A percentile compares a stretch with the other conserved stretches of the same genome.
phyloP scores from a whole-genome alignment of 169 alveolate species.

The Ichthyophthirius multifiliis region DNA sequence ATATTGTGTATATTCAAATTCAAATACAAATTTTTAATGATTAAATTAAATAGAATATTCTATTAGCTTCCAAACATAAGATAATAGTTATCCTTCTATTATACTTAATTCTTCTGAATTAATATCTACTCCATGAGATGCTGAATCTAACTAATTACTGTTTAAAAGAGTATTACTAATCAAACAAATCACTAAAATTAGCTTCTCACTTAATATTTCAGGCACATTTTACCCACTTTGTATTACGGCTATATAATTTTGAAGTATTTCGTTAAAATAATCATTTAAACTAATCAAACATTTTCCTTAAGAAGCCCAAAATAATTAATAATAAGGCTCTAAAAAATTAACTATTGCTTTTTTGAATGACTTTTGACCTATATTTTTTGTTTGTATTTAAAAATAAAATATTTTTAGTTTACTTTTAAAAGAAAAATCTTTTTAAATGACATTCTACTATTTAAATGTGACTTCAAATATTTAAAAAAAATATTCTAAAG shows the following conservation, averaged over 20 bases:
- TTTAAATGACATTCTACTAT: not conserved
- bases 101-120: not conserved
- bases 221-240: not conserved
- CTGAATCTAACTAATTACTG: not conserved
- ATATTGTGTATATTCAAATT: not conserved
- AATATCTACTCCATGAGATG: not conserved
- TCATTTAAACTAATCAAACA: not conserved
- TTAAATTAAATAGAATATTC: slow-evolving; percentile 1
- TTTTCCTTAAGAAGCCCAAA: slow-evolving; percentile 3
- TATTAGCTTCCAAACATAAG: not conserved
- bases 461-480: not conserved
- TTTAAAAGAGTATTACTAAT: not conserved
- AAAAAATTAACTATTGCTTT: not conserved
- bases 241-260: not conserved
- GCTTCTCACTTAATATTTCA: not conserved
- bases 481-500: not conserved
- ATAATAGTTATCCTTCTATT: not conserved
- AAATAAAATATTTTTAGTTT: not conserved
- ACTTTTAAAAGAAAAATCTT: slow-evolving; percentile 2
- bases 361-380: not conserved
- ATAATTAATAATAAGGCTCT: not conserved
- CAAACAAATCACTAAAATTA: not conserved
- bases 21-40: not conserved
- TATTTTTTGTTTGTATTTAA: not conserved
- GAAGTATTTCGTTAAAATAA: not conserved